Evolutionary conservation across 2,329 filamentous ascomycete species (phyloP).

Genomic region (Aspergillus fischeri): DNA sequence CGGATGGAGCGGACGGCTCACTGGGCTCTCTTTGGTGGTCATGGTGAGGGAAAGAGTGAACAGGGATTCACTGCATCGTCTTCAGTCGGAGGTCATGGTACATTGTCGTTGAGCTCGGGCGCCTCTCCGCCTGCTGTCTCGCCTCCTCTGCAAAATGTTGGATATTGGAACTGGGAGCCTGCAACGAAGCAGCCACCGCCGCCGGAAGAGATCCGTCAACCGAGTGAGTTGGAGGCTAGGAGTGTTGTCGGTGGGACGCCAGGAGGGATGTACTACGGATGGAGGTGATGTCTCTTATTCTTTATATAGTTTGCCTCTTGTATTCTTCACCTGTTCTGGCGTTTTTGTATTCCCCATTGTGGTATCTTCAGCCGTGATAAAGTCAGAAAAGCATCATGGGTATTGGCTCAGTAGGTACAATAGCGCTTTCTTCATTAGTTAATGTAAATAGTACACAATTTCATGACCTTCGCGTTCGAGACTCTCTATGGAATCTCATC

Average conservation of each 20-base stretch:
- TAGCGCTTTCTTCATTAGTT: too few relatives aligned
- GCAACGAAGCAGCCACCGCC: constrained; percentile 1
- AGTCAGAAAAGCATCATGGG: too few relatives aligned
- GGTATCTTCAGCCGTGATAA: too few relatives aligned
- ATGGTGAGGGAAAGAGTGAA: constrained; percentile 10
- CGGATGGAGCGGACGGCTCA: constrained; percentile 28
- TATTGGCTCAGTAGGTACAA: background rate
- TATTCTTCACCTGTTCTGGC: background rate
- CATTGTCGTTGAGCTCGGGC: background rate
- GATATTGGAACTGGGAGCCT: constrained; percentile 15
- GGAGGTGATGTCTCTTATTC: background rate
- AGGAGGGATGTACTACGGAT: background rate
- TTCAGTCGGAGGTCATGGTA: background rate
- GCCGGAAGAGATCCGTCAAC: background rate
- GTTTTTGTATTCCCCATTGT: background rate
- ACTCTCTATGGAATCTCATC: constrained; percentile 17
- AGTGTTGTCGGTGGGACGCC: background rate
- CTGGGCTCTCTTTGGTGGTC: constrained; percentile 27
- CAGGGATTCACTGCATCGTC: constrained; percentile 10
- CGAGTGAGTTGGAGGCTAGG: constrained; percentile 17
- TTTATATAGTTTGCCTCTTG: background rate
- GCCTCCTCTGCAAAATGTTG: background rate
- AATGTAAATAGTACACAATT: background rate
- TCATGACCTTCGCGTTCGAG: background rate
- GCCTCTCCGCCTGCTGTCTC: background rate